Percentiles rank a stretch among this genome's conserved stretches.
These are phyloP conservation scores for Ophiostoma populinum DNA, from an alignment of 2,329 filamentous ascomycete species.

Conservation along the genomic window DNA sequence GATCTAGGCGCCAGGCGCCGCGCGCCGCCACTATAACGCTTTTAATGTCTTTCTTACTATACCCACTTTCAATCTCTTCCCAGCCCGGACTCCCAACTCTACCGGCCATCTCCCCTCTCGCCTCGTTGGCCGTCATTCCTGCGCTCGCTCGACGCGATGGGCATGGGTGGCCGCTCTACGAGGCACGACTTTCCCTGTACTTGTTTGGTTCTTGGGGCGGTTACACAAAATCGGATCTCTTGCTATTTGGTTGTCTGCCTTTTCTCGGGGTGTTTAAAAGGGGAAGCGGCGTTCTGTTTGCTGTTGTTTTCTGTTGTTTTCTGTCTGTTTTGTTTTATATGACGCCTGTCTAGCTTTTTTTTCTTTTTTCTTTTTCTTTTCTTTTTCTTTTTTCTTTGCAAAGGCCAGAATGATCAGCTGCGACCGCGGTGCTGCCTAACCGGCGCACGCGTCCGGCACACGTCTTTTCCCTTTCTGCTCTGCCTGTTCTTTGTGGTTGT, in stretches of 20 bases:
- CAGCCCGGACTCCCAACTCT: too few species aligned
- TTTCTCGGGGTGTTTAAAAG: background rate
- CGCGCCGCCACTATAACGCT: background rate
- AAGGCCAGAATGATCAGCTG: too few species aligned
- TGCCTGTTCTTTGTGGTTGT: too few species aligned
- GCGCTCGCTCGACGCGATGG: too few species aligned
- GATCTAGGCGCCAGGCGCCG: too few species aligned
- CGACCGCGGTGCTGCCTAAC: too few species aligned
- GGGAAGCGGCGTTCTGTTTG: background rate
- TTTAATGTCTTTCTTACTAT: background rate
- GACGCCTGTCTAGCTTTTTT: background rate
- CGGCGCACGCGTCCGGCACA: too few species aligned
- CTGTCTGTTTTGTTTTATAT: background rate
- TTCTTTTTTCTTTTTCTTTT: background rate
- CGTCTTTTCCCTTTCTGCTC: too few species aligned
- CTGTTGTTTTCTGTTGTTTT: constrained; percentile 1
- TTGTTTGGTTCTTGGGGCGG: background rate
- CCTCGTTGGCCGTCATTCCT: too few species aligned
- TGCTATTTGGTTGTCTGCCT: background rate
- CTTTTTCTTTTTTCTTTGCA: background rate
- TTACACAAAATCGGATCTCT: background rate
- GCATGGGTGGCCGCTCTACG: background rate
- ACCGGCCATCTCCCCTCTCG: too few species aligned
- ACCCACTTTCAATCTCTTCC: too few species aligned
- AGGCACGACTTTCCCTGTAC: background rate